phyloP scores from a whole-genome alignment of 129 eudicot genomes.

The Heracleum sosnowskyi region DNA sequence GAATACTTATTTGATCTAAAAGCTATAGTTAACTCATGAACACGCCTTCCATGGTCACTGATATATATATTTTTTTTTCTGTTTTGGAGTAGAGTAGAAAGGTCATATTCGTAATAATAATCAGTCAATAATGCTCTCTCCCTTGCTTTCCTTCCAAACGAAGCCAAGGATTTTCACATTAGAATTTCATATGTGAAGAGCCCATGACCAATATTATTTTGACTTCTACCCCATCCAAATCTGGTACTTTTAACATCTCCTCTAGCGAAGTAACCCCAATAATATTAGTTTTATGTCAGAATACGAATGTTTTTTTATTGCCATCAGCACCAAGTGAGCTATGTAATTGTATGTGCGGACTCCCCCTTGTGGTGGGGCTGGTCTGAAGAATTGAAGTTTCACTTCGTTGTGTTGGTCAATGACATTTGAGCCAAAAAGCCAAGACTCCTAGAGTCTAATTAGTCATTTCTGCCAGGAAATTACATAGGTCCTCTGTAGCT shows the following conservation, averaged over 20 bases:
- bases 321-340: neutral
- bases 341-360: neutral
- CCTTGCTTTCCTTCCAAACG: neutral
- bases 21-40: neutral
- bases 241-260: neutral
- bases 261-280: no score
- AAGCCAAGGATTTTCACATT: neutral
- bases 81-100: neutral
- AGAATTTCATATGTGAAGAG: neutral
- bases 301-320: neutral
- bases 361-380: neutral
- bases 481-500: neutral
- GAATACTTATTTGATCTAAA: neutral
- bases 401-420: neutral
- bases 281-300: neutral
- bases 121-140: neutral
- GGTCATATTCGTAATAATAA: neutral
- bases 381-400: neutral
- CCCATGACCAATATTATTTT: neutral
- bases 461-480: neutral
- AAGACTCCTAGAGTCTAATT: neutral
- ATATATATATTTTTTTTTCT: neutral
- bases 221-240: neutral
- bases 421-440: neutral
- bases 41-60: neutral